Base-by-base conservation (phyloP, 2,329 filamentous ascomycete species). In the Ophiostoma himal-ulmi region DNA sequence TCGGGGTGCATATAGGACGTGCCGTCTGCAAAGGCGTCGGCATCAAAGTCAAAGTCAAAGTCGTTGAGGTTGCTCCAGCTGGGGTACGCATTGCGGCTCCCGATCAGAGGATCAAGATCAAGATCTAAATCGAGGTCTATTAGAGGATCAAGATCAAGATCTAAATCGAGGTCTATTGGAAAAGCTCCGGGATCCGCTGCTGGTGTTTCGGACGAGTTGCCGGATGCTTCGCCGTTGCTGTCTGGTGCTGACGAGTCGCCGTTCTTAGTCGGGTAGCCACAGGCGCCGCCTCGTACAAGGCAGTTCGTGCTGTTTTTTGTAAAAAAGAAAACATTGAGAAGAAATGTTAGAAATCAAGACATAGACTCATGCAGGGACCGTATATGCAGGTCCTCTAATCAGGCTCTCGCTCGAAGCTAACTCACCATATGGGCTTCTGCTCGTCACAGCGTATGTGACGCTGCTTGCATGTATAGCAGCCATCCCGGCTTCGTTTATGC, bases 401-500 rank as follows among this genome's bases (percentile, higher is more conserved):
- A 48, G 44, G 44, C 14, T 20, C 44, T n/a, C 6, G n/a, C n/a
- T n/a, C 48, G n/a, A n/a, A 20, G 13, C 8, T 34, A 2, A 68
- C 69, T 64, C 11, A 70, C 65, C 69, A 70, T 13, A 70, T 70
- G 5, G 69, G 69, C 20, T 60, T 62, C 30, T 70, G 37, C 39
- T 70, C 69, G n/a, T 70, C 69, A n/a, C 69, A 70, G 14, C 69
- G 69, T 5, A 68, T 70, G 65, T 70, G 69, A 39, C 69, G 36
- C 65, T 70, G 69, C 39, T 70, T 70, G 69, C 69, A 70, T 3
- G 69, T 70, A 37, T 68, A 70, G 54, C 69, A 70, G 26, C 69
- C 69, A 13, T 70, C 68, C 7, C 69, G 69, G 37, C 65, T 68
- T n/a, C 69, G 69, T 52, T 68, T 70, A 54, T 70, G 69, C 30